Base-by-base conservation (phyloP, 495 filamentous ascomycete species). In the Aspergillus olivimuriae region DNA sequence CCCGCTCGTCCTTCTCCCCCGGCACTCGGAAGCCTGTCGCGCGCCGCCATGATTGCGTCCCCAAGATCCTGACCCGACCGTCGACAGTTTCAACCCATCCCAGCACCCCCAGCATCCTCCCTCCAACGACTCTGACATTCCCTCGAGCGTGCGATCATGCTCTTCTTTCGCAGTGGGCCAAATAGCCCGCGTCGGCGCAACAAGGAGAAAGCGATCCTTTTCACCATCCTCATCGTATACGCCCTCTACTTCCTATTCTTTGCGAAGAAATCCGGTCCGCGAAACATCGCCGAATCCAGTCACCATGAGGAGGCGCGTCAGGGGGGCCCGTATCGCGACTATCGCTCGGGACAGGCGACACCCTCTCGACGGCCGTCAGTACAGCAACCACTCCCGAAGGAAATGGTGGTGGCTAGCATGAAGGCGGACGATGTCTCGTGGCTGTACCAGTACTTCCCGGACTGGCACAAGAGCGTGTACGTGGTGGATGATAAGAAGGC, bases 321-420 rank as follows among this genome's bases (percentile, higher is more conserved):
- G 17, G 55, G 23, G 41, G 46, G 35, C 9, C 50, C 38, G 34
- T 52, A 47, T 30, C 49, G 42, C 24, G 47, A 51, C 32, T 31
- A 54, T 44, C 51, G 51, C 52, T 56, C 59, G 31, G 62, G 58
- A 14, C 47, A 50, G 36, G 50, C 42, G 17, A 47, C 49, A 30
- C 56, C 65, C 51, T 55, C 53, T n/a, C n/a, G n/a, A n/a, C n/a
- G n/a, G n/a, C n/a, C n/a, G 61, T 32, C 44, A 28, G 11, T 26
- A 44, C 11, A 47, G 22, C 3, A 47, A 21, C 38, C 50, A 1
- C n/a, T 47, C 34, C 41, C 45, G 7, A 80, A 77, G 55, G 67
- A 66, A 19, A 57, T 83, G 50, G 64, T 83, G n/a, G 62, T 81
- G 24, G 73, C 78, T 3, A 70, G 71, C 41, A 76, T 70, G 55